Conservation (phyloP, 164 flowering plant species). For the Tetrastigma voinierianum region DNA sequence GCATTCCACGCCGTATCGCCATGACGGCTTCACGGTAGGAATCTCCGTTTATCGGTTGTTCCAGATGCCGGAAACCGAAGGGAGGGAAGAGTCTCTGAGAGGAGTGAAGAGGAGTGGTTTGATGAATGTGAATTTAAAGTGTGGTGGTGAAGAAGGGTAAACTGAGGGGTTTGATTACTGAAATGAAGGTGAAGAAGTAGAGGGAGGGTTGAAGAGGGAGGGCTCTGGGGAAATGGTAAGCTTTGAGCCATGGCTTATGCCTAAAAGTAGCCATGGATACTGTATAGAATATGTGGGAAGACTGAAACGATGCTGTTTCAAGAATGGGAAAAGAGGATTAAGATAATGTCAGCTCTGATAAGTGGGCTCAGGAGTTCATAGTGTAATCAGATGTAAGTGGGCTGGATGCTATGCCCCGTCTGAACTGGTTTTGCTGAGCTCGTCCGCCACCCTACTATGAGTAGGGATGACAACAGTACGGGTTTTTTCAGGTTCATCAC, state of each 20-base stretch:
- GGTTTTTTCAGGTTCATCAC: too few species aligned
- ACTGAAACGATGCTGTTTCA: not conserved
- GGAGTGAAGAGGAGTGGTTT: constrained; percentile 19
- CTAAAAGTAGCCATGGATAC: constrained; percentile 25
- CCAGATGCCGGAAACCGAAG: constrained; percentile 79
- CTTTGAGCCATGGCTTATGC: constrained; percentile 10
- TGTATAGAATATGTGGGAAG: not conserved
- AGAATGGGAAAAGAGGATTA: too few species aligned
- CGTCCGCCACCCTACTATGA: too few species aligned
- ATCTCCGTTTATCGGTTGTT: constrained; percentile 67
- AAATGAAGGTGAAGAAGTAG: constrained; percentile 12
- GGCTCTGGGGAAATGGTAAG: constrained; percentile 6
- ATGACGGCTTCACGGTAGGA: constrained; percentile 53
- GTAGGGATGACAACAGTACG: too few species aligned
- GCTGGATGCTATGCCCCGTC: too few species aligned
- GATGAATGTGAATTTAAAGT: constrained; percentile 14
- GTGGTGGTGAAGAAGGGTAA: constrained; percentile 17
- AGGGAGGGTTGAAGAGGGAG: constrained; percentile 13
- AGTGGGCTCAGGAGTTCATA: too few species aligned
- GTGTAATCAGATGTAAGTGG: too few species aligned
- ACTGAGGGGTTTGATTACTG: constrained; percentile 12
- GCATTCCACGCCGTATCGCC: constrained; percentile 79
- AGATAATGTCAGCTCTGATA: too few species aligned
- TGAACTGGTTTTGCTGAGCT: too few species aligned
- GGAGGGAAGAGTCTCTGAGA: constrained; percentile 53